Evolutionary conservation across 208 protist species (phyloP), one percentile per base, ranked within the genome.

Genomic region (Crithidia brevicula): DNA sequence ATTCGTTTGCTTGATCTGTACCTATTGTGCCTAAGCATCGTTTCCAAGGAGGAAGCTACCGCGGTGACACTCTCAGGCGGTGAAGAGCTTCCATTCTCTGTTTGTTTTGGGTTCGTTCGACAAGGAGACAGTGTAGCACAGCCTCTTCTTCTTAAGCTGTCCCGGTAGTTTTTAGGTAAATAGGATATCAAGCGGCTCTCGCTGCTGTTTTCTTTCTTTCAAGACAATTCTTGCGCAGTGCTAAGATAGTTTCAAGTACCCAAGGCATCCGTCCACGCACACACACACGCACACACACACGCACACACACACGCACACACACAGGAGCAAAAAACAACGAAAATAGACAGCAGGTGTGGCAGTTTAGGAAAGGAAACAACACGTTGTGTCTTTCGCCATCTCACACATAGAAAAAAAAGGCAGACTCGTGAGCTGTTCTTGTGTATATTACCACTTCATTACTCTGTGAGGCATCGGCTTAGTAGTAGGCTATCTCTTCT

Each of bases 111-210:
- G 54, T 40, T 59, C 42, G 10, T 40, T 13, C 10, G 36, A 22
- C 50, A 58, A 34, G 40, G 36, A 22, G 38, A 52, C 52, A 50
- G 51, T 60, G 49, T 51, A 52, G 59, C 59, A 65, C 45, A 20
- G 45, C 15, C 59, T 65, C 46, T 54, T 30, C 20, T 18, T 63
- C 5, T 52, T 42, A 13, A 40, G 36, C 36, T 13, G 15, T 13
- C 36, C 10, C 15, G 36, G 36, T 40, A 40, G 10, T 40, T 40
- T 40, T 40, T 40, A 7, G 10, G 15, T 16, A 40, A 40, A 40
- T 16, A 13, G 0, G 8, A 0, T 13, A 16, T 7, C 36, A 13
- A 13, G 0, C 36, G 8, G 8, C 36, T 40, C 36, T 16, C 36
- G 15, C 36, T 13, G 10, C 8, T 13, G 8, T 40, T 40, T 40